phyloP scores from a whole-genome alignment of 306 rosid genomes.

The Acacia crassicarpa region DNA sequence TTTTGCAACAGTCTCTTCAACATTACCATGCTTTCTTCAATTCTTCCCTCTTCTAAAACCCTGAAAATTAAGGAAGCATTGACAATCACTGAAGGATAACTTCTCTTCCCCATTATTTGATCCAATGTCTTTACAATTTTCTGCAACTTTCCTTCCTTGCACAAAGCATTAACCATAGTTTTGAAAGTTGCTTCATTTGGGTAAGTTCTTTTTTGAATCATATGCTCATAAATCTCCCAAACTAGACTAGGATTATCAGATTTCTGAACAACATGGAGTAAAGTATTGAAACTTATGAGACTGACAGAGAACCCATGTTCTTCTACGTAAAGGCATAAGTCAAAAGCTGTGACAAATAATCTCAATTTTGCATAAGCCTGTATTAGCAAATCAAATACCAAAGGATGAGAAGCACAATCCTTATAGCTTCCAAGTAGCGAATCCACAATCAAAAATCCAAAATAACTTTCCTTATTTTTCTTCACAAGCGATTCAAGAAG shows the following conservation, averaged over 20 bases:
- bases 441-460: slow-evolving; percentile 46
- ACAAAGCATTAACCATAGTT: slow-evolving; percentile 62
- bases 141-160: slow-evolving; percentile 75
- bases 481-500: slow-evolving; percentile 52
- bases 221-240: slow-evolving; percentile 78
- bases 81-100: slow-evolving; percentile 62
- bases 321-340: slow-evolving; percentile 48
- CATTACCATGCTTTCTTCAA: slow-evolving; percentile 54
- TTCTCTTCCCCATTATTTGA: slow-evolving; percentile 49
- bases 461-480: slow-evolving; percentile 12
- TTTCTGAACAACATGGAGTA: slow-evolving; percentile 61
- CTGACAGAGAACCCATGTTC: slow-evolving; percentile 49
- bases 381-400: slow-evolving; percentile 65
- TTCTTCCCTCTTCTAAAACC: slow-evolving; percentile 52
- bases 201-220: slow-evolving; percentile 55
- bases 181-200: slow-evolving; percentile 52
- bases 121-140: slow-evolving; percentile 51
- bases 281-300: slow-evolving; percentile 57
- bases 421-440: slow-evolving; percentile 50
- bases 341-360: slow-evolving; percentile 49
- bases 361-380: slow-evolving; percentile 65
- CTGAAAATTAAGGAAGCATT: slow-evolving; percentile 53
- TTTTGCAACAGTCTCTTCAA: slow-evolving; percentile 76
- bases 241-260: slow-evolving; percentile 42
- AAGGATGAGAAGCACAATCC: slow-evolving; percentile 42